Conservation (phyloP, 148 eudicot species). For the Fagopyrum tataricum region DNA sequence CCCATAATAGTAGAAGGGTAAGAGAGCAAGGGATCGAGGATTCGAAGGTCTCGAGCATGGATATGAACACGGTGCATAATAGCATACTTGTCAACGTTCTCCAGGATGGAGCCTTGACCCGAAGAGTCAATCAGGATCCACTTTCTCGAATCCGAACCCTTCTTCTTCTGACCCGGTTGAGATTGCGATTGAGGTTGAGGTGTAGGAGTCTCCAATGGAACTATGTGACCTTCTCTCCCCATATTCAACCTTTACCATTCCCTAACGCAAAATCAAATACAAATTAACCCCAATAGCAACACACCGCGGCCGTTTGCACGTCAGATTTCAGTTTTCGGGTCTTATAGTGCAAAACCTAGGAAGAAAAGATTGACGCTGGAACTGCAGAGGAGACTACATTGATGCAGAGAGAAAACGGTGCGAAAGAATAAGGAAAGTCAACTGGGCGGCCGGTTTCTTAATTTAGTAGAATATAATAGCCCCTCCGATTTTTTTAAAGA, state of each 20-base stretch:
- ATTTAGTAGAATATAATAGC: too few relatives aligned
- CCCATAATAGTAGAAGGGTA: slow-evolving; percentile 17
- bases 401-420: background rate
- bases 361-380: background rate
- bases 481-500: too few relatives aligned
- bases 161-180: slow-evolving; percentile 1
- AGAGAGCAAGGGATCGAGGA: slow-evolving; percentile 16
- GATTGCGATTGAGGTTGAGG: slow-evolving; percentile 1
- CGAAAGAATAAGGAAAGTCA: background rate
- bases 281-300: background rate
- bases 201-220: slow-evolving; percentile 12
- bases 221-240: slow-evolving; percentile 14
- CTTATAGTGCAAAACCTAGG: background rate
- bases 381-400: background rate
- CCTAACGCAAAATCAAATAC: background rate
- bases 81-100: slow-evolving; percentile 11
- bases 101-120: slow-evolving; percentile 7
- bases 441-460: background rate
- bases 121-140: slow-evolving; percentile 12
- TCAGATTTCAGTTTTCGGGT: background rate
- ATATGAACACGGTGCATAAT: slow-evolving; percentile 12
- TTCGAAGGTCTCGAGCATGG: slow-evolving; percentile 11
- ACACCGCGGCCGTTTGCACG: too few relatives aligned
- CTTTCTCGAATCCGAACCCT: slow-evolving; percentile 11
- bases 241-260: slow-evolving; percentile 8